These are phyloP conservation scores for Malus orientalis DNA, from an alignment of 306 rosid species.

Conservation along the genomic window DNA sequence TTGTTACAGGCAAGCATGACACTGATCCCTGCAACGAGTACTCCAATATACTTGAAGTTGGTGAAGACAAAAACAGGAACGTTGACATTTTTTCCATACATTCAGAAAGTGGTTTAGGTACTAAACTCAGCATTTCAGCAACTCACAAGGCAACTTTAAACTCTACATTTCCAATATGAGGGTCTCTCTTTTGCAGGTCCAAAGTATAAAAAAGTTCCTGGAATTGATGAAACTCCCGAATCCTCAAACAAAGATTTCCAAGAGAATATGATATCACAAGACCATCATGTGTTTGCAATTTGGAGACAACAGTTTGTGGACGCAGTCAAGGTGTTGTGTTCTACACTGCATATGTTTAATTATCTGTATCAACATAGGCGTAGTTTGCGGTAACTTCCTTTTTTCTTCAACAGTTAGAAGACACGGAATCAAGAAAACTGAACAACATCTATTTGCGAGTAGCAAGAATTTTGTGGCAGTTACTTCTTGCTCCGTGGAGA, in stretches of 20 bases:
- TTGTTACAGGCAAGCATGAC: slow-evolving; percentile 18
- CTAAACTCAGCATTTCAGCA: slow-evolving; percentile 3
- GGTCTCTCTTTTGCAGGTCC: slow-evolving; percentile 29
- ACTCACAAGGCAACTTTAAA: background rate
- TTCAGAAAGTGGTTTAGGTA: slow-evolving; percentile 45
- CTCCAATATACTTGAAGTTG: slow-evolving; percentile 27
- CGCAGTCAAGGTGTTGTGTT: slow-evolving; percentile 52
- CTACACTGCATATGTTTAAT: slow-evolving; percentile 3
- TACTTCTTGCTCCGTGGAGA: slow-evolving; percentile 73
- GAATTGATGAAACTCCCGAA: slow-evolving; percentile 34
- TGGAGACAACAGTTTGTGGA: slow-evolving; percentile 82
- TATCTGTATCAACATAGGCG: background rate
- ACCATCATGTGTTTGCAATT: slow-evolving; percentile 31
- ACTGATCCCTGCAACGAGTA: slow-evolving; percentile 2
- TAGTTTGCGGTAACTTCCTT: background rate
- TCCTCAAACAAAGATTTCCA: slow-evolving; percentile 20
- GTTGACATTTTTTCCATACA: slow-evolving; percentile 55
- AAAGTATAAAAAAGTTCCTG: slow-evolving; percentile 36
- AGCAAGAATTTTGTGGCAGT: slow-evolving; percentile 54
- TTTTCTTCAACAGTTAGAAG: slow-evolving; percentile 53
- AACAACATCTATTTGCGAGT: slow-evolving; percentile 31
- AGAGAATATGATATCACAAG: slow-evolving; percentile 24
- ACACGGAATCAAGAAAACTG: slow-evolving; percentile 40
- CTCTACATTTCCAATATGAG: background rate
- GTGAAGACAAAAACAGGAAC: slow-evolving; percentile 27